Evolutionary conservation across 208 protist genomes (phyloP).

Genomic region (Leishmania turanica): DNA sequence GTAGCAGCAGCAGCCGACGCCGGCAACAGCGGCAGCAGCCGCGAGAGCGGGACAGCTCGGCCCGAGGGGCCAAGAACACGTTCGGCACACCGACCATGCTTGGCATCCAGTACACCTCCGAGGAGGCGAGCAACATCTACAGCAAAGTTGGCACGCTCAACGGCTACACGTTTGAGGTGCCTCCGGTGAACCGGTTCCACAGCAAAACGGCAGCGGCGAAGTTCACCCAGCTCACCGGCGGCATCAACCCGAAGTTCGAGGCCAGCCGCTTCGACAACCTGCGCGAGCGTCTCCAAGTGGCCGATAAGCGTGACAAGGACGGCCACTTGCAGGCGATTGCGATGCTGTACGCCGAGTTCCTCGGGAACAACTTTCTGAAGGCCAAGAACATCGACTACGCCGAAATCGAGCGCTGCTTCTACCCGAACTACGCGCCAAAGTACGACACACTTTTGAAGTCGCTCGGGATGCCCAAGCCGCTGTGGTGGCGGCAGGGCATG

Average conservation of each 20-base stretch:
- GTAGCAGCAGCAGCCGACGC: not conserved
- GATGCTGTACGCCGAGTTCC: slow-evolving; percentile 83
- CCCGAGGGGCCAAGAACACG: slow-evolving; percentile 13
- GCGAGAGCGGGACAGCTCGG: not conserved
- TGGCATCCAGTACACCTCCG: slow-evolving; percentile 71
- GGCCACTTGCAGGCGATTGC: slow-evolving; percentile 79
- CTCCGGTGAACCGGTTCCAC: slow-evolving; percentile 80
- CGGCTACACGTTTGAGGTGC: slow-evolving; percentile 81
- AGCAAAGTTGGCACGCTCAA: slow-evolving; percentile 69
- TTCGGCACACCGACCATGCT: slow-evolving; percentile 66
- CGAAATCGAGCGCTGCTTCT: slow-evolving; percentile 85
- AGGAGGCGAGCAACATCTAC: slow-evolving; percentile 77
- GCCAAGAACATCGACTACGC: slow-evolving; percentile 62
- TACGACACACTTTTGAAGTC: slow-evolving; percentile 61
- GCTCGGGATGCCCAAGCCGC: slow-evolving; percentile 58
- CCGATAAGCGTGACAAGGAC: slow-evolving; percentile 72
- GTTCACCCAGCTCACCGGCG: slow-evolving; percentile 71
- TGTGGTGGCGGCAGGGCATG: slow-evolving; percentile 69
- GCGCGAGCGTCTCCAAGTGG: slow-evolving; percentile 72
- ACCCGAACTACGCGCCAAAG: slow-evolving; percentile 66
- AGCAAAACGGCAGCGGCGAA: slow-evolving; percentile 77
- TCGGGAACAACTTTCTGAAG: slow-evolving; percentile 74
- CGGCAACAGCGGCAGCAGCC: slow-evolving; percentile 6
- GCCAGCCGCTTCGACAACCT: slow-evolving; percentile 79
- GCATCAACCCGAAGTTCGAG: slow-evolving; percentile 78